phyloP scores from a whole-genome alignment of 1,284 basidiomycete genomes.

The Ganoderma leucocontextum region DNA sequence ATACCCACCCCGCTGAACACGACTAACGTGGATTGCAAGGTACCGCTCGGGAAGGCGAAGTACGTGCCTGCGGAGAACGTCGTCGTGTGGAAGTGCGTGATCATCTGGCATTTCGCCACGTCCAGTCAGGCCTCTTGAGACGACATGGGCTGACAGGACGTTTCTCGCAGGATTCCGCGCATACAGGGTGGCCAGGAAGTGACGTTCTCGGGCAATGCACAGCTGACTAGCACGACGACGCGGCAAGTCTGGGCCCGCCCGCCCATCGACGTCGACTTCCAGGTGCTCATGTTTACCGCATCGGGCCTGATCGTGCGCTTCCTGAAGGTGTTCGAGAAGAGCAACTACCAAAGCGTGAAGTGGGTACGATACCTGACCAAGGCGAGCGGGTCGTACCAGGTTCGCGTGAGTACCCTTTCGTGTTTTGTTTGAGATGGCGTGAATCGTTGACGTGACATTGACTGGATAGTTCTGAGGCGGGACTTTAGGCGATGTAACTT shows the following conservation, averaged over 20 bases:
- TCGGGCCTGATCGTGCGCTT: conserved; percentile 97
- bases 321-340: conserved; percentile 98
- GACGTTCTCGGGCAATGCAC: conserved; percentile 86
- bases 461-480: conserved; percentile 33
- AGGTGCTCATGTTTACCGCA: conserved; percentile 98
- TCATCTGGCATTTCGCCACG: background rate
- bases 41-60: conserved; percentile 93
- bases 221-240: conserved; percentile 86
- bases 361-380: conserved; percentile 94
- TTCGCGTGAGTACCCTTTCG: conserved; percentile 60
- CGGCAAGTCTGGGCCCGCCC: conserved; percentile 97
- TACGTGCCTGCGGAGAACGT: conserved; percentile 96
- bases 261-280: conserved; percentile 97
- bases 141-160: background rate
- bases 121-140: background rate
- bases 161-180: conserved; percentile 76
- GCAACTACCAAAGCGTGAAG: conserved; percentile 90
- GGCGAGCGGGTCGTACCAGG: conserved; percentile 87
- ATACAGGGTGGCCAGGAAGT: conserved; percentile 94
- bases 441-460: background rate
- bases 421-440: too few relatives aligned
- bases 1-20: conserved; percentile 98
- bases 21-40: conserved; percentile 91
- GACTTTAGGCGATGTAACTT: background rate
- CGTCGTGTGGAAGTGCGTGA: conserved; percentile 95